A percentile compares a stretch with the other conserved stretches of the same genome.
Conservation (phyloP, 2,329 filamentous ascomycete genomes). For the Drechslera avenae region DNA sequence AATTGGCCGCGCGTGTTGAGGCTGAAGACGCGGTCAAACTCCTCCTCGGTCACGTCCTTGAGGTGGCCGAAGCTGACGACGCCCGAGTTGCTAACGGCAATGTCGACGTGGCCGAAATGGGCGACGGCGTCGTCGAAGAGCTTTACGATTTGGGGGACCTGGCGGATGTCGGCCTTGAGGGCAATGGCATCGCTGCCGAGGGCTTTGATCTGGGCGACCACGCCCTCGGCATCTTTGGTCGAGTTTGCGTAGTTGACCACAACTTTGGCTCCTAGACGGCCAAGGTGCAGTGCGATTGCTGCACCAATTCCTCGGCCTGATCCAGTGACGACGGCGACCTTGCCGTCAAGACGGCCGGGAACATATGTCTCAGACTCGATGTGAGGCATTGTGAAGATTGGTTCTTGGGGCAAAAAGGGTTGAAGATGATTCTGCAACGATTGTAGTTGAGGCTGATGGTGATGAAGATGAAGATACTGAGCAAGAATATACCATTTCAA, state of each 20-base stretch:
- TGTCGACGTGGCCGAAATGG: conserved; percentile 47
- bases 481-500: too few species aligned
- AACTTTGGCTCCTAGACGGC: conserved; percentile 63
- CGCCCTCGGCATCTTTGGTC: conserved; percentile 52
- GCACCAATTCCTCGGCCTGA: conserved; percentile 66
- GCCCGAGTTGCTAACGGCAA: conserved; percentile 57
- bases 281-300: conserved; percentile 67
- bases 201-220: conserved; percentile 49
- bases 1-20: conserved; percentile 72
- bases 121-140: conserved; percentile 52
- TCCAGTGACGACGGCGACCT: conserved; percentile 63
- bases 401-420: background rate
- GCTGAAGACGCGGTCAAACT: conserved; percentile 70
- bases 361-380: background rate
- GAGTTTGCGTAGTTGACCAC: conserved; percentile 68
- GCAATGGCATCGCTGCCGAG: conserved; percentile 56
- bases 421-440: too few species aligned
- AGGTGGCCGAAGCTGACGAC: conserved; percentile 69
- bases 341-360: conserved; percentile 46
- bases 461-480: too few species aligned
- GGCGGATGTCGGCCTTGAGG: conserved; percentile 61
- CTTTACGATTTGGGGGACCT: conserved; percentile 54
- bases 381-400: background rate
- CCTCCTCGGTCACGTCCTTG: conserved; percentile 68
- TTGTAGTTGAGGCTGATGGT: too few species aligned